Evolutionary conservation across 768 basidiomycete species (phyloP).

Genomic region (Boletus coccyginus): DNA sequence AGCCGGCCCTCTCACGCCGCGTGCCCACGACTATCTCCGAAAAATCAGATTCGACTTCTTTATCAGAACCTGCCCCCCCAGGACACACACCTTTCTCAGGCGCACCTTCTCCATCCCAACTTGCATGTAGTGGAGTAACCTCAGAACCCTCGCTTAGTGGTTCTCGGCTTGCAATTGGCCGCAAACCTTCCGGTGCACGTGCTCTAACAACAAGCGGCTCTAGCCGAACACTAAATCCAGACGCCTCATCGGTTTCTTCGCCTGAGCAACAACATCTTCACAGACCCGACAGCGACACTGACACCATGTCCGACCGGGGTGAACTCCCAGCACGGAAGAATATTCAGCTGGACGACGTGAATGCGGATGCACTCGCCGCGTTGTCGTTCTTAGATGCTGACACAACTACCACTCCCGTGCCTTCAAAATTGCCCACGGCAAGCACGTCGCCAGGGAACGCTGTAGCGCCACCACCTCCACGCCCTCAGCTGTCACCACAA

Average conservation of each 20-base stretch:
- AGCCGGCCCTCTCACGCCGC: constrained; percentile 31
- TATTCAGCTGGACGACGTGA: constrained; percentile 43
- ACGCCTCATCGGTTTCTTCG: constrained; percentile 38
- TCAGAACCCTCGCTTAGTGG: constrained; percentile 38
- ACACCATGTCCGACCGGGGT: constrained; percentile 33
- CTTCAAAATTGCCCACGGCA: constrained; percentile 10
- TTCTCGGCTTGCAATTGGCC: constrained; percentile 41
- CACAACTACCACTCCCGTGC: constrained; percentile 16
- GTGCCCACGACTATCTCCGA: constrained; percentile 46
- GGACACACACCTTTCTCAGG: constrained; percentile 21
- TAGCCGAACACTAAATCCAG: constrained; percentile 38
- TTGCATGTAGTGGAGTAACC: constrained; percentile 22
- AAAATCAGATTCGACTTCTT: constrained; percentile 37
- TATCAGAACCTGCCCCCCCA: constrained; percentile 27
- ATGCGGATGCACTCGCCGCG: constrained; percentile 75
- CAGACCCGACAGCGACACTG: constrained; percentile 28
- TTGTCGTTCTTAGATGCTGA: constrained; percentile 66
- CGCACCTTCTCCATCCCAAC: constrained; percentile 20
- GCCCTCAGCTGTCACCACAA: constrained; percentile 29
- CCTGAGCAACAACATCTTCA: constrained; percentile 31
- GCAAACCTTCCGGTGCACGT: constrained; percentile 85
- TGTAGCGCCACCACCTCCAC: constrained; percentile 25
- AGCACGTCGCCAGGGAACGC: constrained; percentile 3
- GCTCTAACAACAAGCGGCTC: constrained; percentile 39
- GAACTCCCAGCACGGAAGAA: constrained; percentile 12